Evolutionary conservation across 1,284 basidiomycete species (phyloP).

Genomic region (Leccinum insigne): DNA sequence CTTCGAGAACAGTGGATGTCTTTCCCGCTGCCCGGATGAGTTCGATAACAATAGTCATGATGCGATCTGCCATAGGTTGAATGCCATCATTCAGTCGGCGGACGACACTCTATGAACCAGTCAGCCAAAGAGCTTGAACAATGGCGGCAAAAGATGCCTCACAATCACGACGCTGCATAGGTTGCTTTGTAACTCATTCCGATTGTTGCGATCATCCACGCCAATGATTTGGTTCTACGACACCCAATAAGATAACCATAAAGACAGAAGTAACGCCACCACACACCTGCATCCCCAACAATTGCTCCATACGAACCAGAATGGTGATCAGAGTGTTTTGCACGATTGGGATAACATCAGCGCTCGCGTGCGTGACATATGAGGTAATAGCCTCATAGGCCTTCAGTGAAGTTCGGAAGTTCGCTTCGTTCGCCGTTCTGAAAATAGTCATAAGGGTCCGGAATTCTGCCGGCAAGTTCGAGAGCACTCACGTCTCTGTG

Average conservation of each 20-base stretch:
- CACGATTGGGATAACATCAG: slow-evolving; percentile 82
- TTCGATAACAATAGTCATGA: slow-evolving; percentile 92
- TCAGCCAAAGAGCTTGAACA: background rate
- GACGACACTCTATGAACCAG: slow-evolving; percentile 65
- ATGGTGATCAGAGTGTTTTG: slow-evolving; percentile 85
- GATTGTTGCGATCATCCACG: slow-evolving; percentile 96
- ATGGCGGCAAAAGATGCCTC: slow-evolving; percentile 27
- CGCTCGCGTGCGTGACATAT: slow-evolving; percentile 80
- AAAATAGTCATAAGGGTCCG: slow-evolving; percentile 17
- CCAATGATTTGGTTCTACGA: slow-evolving; percentile 91
- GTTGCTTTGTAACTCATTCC: slow-evolving; percentile 98
- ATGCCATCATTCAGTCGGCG: slow-evolving; percentile 86
- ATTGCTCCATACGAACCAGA: slow-evolving; percentile 86
- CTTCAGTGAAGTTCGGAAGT: slow-evolving; percentile 79
- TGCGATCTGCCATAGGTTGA: slow-evolving; percentile 87
- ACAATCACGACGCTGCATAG: slow-evolving; percentile 91
- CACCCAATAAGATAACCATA: slow-evolving; percentile 4
- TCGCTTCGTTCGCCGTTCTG: slow-evolving; percentile 86
- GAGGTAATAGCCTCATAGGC: slow-evolving; percentile 96
- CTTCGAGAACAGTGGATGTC: slow-evolving; percentile 95
- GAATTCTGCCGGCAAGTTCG: background rate
- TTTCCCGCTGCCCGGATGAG: slow-evolving; percentile 89
- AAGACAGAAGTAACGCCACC: slow-evolving; percentile 3
- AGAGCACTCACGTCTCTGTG: slow-evolving; percentile 72
- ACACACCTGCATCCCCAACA: slow-evolving; percentile 76